Base-by-base conservation (phyloP, 2,329 filamentous ascomycete genomes). In the Sporothrix variecibatus region DNA sequence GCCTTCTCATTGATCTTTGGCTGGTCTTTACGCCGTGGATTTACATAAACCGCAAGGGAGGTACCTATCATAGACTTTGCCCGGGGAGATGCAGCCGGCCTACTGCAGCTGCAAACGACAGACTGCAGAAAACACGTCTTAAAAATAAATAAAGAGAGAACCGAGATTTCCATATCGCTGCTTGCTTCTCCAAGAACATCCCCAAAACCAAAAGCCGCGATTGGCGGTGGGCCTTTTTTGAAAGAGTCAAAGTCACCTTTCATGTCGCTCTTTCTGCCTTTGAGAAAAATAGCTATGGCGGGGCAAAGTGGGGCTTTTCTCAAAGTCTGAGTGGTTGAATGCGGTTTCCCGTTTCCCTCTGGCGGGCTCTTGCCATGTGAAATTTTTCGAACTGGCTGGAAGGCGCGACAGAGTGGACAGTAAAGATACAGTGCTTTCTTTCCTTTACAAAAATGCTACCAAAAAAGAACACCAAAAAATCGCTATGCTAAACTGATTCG, bases 221-320 rank as follows among this genome's bases (percentile, higher is more conserved):
- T 75, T 74, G 72, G 71, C 72, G 65, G 70, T 28, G 62, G 65
- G 64, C 34, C 34, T 15, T 49, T 49, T 43, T 28, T 58, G 20
- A 28, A 20, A 23, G 23, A 56, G 23, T 12, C 51, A 56, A 26
- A 28, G 51, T 56, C 23, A 28, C 51, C 23, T 9, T 53, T 26
- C 7, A 9, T 2, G 4, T 53, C n/a, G 62, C 17, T 31, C 9
- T 49, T 26, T n/a, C 60, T 64, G 34, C 38, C n/a, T 67, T 67
- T 20, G 11, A 17, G 31, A 26, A n/a, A 26, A n/a, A 53, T n/a
- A 73, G 60, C 71, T 72, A 34, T 67, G 71, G 73, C 71, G 73
- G 75, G 75, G 75, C 67, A 75, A 7, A 49, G 73, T 70, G 75
- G 75, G 71, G 26, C 70, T 3, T 9, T n/a, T n/a, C 1, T 1